phyloP scores from a whole-genome alignment of 2,329 filamentous ascomycete genomes.

The Cadophora gregata region DNA sequence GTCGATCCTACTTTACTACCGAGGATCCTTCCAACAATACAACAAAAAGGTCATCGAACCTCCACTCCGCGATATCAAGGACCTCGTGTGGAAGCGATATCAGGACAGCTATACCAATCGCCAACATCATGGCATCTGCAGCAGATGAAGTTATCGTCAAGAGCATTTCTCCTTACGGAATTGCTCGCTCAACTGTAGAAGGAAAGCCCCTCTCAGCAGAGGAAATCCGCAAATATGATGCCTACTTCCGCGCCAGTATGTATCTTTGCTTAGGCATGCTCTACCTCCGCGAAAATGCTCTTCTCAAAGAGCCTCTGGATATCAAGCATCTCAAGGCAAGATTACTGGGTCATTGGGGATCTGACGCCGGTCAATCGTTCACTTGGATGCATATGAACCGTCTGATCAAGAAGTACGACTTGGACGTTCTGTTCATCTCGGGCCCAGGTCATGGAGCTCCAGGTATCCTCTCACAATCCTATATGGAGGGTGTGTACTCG shows the following conservation, averaged over 20 bases:
- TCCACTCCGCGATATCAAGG: constrained; percentile 12
- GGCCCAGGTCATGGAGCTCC: constrained; percentile 81
- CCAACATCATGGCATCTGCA: constrained; percentile 35
- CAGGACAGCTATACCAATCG: constrained; percentile 3
- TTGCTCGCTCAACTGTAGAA: constrained; percentile 68
- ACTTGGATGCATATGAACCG: constrained; percentile 85
- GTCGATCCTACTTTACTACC: constrained; percentile 1
- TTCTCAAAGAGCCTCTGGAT: constrained; percentile 73
- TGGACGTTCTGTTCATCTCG: constrained; percentile 75
- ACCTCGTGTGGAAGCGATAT: constrained; percentile 11
- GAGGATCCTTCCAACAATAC: constrained; percentile 14
- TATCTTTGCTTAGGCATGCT: constrained; percentile 83
- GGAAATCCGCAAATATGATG: constrained; percentile 71
- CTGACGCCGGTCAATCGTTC: constrained; percentile 80
- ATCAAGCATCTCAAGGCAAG: constrained; percentile 74
- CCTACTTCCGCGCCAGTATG: constrained; percentile 76
- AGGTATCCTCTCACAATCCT: constrained; percentile 76
- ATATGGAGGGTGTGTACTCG: constrained; percentile 78
- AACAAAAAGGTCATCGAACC: neutral
- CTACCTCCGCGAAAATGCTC: constrained; percentile 75
- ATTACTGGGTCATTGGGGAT: constrained; percentile 79
- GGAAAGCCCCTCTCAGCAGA: constrained; percentile 67
- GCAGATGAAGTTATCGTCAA: constrained; percentile 49
- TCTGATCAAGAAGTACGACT: constrained; percentile 79
- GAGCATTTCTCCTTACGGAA: constrained; percentile 68